phyloP scores from a whole-genome alignment of 805 yeast species.

The Candida oleophila region DNA sequence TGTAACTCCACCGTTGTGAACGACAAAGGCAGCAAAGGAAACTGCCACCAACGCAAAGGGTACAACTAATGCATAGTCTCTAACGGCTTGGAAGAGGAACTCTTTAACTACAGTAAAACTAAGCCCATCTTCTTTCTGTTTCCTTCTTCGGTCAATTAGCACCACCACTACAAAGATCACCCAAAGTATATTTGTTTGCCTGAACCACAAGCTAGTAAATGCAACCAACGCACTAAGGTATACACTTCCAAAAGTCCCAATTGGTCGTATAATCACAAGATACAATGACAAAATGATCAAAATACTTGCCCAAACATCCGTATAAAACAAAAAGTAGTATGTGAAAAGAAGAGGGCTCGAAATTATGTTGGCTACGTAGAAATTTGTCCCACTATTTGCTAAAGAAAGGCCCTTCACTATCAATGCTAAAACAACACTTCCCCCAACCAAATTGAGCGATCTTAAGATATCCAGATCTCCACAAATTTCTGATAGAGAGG shows the following conservation, averaged over 20 bases:
- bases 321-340: slow-evolving; percentile 78
- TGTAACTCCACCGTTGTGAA: slow-evolving; percentile 78
- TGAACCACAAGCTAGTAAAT: slow-evolving; percentile 63
- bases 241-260: slow-evolving; percentile 18
- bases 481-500: slow-evolving; percentile 15
- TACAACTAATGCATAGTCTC: slow-evolving; percentile 22
- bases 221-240: slow-evolving; percentile 54
- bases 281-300: slow-evolving; percentile 58
- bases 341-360: slow-evolving; percentile 71
- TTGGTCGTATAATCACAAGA: slow-evolving; percentile 33
- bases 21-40: slow-evolving; percentile 56
- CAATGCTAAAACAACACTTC: slow-evolving; percentile 51
- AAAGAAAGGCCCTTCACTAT: slow-evolving; percentile 29
- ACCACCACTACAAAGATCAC: slow-evolving; percentile 56
- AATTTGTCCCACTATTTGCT: slow-evolving; percentile 11
- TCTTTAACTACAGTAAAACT: slow-evolving; percentile 10
- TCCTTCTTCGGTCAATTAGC: slow-evolving; percentile 49
- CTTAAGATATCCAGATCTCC: slow-evolving; percentile 22
- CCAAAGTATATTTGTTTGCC: slow-evolving; percentile 96
- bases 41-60: slow-evolving; percentile 57
- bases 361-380: slow-evolving; percentile 27
- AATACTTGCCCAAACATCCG: slow-evolving; percentile 90
- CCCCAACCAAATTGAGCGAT: slow-evolving; percentile 66
- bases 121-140: slow-evolving; percentile 21
- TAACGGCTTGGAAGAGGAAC: slow-evolving; percentile 14